These are phyloP conservation scores for Penicillium vulpinum DNA, from an alignment of 2,329 filamentous ascomycete species.

Conservation along the genomic window DNA sequence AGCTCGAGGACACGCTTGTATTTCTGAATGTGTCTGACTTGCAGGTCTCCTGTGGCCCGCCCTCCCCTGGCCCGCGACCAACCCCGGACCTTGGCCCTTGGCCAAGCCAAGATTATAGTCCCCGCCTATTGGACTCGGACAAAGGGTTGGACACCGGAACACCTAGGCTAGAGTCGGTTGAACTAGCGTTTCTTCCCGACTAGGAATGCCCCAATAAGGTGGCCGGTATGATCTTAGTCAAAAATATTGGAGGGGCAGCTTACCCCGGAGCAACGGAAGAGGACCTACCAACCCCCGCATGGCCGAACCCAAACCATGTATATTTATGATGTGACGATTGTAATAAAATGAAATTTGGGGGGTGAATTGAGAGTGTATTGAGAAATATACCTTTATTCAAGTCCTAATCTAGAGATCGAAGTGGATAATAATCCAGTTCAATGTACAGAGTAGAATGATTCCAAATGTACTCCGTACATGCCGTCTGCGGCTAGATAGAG, in stretches of 20 bases:
- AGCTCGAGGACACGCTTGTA: neutral
- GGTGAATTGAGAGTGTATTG: neutral
- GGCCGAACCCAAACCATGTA: conserved; percentile 28
- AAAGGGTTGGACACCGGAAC: conserved; percentile 9
- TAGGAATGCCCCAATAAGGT: neutral
- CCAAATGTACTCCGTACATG: neutral
- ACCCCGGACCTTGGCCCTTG: conserved; percentile 7
- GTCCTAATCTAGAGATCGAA: neutral
- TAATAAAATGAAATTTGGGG: neutral
- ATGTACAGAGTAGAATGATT: too few relatives aligned
- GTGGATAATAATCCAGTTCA: neutral
- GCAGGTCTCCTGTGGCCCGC: conserved; percentile 4
- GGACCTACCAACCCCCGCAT: conserved; percentile 33
- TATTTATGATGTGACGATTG: neutral
- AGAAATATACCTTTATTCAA: neutral
- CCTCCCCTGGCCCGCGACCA: conserved; percentile 4
- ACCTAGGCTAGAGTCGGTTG: neutral
- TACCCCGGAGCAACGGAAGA: conserved; percentile 41
- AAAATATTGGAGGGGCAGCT: conserved; percentile 16
- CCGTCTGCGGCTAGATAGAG: neutral
- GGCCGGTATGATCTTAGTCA: neutral
- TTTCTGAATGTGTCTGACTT: neutral
- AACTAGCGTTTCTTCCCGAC: neutral
- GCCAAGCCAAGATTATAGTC: neutral
- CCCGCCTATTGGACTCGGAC: conserved; percentile 5